These are phyloP conservation scores for Glebionis coronaria DNA, from an alignment of 129 eudicot species.

Conservation along the genomic window DNA sequence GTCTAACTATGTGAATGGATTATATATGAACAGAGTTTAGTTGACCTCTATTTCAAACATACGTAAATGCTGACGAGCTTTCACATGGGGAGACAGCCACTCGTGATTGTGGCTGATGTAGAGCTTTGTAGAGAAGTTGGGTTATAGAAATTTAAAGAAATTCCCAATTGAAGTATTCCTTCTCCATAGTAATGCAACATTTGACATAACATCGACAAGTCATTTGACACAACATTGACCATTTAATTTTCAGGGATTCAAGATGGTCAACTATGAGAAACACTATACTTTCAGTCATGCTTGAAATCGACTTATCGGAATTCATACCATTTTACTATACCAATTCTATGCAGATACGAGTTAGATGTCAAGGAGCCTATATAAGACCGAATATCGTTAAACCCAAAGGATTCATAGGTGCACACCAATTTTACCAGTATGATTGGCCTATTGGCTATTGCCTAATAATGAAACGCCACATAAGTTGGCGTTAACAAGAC, in stretches of 20 bases:
- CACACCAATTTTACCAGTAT: too few relatives aligned
- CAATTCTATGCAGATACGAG: too few relatives aligned
- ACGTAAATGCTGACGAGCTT: too few relatives aligned
- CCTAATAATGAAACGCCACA: too few relatives aligned
- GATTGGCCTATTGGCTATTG: too few relatives aligned
- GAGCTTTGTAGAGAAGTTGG: slow-evolving; percentile 92
- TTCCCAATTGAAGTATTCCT: slow-evolving; percentile 88
- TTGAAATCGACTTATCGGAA: slow-evolving; percentile 91
- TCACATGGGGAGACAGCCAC: slow-evolving; percentile 24
- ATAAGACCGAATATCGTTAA: too few relatives aligned
- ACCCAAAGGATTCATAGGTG: too few relatives aligned
- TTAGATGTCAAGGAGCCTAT: too few relatives aligned
- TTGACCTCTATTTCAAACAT: too few relatives aligned
- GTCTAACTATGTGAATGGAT: too few relatives aligned
- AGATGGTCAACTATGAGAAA: slow-evolving; percentile 96
- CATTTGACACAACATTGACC: background rate
- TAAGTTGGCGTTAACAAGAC: too few relatives aligned
- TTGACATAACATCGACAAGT: background rate
- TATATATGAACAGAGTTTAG: too few relatives aligned
- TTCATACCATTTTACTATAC: slow-evolving; percentile 22
- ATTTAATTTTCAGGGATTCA: slow-evolving; percentile 53
- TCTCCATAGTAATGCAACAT: slow-evolving; percentile 43
- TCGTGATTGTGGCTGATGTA: slow-evolving; percentile 79
- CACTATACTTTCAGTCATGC: slow-evolving; percentile 75
- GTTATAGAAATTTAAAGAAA: slow-evolving; percentile 76